Evolutionary conservation across 2,329 filamentous ascomycete genomes (phyloP).

Genomic region (Neopestalotiopsis rosae): DNA sequence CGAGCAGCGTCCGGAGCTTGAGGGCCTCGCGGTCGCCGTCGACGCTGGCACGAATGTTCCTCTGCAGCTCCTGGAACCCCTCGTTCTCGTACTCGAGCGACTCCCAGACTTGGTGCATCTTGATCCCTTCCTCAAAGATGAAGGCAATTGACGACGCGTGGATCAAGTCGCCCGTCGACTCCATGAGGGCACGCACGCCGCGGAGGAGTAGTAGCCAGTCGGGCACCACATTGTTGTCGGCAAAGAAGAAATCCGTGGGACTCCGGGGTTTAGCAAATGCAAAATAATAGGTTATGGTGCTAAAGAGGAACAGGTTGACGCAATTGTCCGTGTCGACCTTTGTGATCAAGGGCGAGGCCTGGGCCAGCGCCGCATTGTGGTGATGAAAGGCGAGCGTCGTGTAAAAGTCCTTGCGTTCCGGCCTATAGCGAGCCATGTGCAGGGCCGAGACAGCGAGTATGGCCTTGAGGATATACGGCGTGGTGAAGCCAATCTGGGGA

Average conservation of each 20-base stretch:
- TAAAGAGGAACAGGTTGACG: conserved; percentile 9
- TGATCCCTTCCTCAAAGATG: conserved; percentile 5
- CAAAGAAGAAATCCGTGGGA: conserved; percentile 6
- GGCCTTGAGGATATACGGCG: conserved; percentile 42
- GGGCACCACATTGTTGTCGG: background rate
- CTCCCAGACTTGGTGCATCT: conserved; percentile 6
- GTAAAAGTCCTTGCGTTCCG: conserved; percentile 10
- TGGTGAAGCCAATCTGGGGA: conserved; percentile 42
- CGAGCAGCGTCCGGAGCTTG: background rate
- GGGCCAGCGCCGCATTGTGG: background rate
- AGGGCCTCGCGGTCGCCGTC: background rate
- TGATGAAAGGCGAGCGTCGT: conserved; percentile 6
- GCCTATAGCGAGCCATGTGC: conserved; percentile 38
- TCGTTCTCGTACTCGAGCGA: background rate
- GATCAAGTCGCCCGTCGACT: background rate
- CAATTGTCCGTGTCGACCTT: background rate
- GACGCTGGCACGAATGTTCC: background rate
- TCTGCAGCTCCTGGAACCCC: conserved; percentile 8
- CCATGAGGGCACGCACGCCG: conserved; percentile 4
- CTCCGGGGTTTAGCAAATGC: conserved; percentile 6
- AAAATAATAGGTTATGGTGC: conserved; percentile 3
- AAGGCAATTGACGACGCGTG: background rate
- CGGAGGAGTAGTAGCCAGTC: conserved; percentile 11
- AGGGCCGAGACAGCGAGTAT: conserved; percentile 44
- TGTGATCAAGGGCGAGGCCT: conserved; percentile 6